These are phyloP conservation scores for Cichorium intybus DNA, from an alignment of 140 eudicot genomes.

Conservation along the genomic window DNA sequence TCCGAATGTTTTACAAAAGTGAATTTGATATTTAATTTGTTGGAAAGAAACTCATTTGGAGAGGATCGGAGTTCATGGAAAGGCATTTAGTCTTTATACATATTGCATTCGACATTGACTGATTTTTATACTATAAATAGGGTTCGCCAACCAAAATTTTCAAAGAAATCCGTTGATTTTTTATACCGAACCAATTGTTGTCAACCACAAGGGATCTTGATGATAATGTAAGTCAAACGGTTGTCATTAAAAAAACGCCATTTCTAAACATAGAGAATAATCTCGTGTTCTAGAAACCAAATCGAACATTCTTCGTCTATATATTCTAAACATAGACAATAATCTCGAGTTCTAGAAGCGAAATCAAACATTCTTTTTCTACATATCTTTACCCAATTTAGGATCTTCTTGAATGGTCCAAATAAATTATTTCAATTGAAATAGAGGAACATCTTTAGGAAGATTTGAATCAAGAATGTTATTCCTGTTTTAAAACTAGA, in stretches of 20 bases:
- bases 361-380: constrained; percentile 13
- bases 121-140: neutral
- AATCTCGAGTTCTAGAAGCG: constrained; percentile 18
- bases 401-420: neutral
- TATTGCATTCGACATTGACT: neutral
- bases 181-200: neutral
- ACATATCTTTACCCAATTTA: constrained; percentile 12
- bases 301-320: constrained; percentile 13
- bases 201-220: neutral
- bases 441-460: neutral
- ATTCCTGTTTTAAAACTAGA: neutral
- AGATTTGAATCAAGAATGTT: constrained; percentile 4
- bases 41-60: too few relatives aligned
- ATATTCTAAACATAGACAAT: constrained; percentile 23
- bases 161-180: neutral
- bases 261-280: constrained; percentile 24
- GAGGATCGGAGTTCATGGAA: too few relatives aligned
- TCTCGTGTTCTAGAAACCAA: constrained; percentile 19
- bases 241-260: neutral
- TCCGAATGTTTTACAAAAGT: too few relatives aligned
- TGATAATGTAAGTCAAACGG: constrained; percentile 8
- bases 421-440: neutral
- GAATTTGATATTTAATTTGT: too few relatives aligned
- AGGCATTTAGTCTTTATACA: neutral
- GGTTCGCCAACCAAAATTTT: neutral